Percentiles rank a stretch among this genome's conserved stretches.
phyloP scores from a whole-genome alignment of 2,329 filamentous ascomycete genomes.

The Exophiala aquamarina region DNA sequence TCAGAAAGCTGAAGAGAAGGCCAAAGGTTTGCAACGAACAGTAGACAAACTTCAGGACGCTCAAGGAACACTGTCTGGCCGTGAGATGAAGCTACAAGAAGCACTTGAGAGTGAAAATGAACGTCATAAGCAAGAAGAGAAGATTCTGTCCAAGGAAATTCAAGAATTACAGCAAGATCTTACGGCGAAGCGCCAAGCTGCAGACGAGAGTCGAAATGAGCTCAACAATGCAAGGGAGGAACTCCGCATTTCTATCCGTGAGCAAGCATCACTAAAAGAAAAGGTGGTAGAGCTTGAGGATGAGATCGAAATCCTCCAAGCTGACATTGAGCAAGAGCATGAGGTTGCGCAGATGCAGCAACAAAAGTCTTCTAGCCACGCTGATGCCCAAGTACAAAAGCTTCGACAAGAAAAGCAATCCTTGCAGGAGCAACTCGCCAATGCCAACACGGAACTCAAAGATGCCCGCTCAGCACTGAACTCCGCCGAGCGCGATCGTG shows the following conservation, averaged over 20 bases:
- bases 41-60: slow-evolving; percentile 69
- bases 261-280: slow-evolving; percentile 62
- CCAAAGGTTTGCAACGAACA: slow-evolving; percentile 65
- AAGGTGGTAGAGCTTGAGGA: slow-evolving; percentile 70
- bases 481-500: slow-evolving; percentile 64
- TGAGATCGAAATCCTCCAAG: slow-evolving; percentile 72
- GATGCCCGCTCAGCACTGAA: slow-evolving; percentile 57
- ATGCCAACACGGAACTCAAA: slow-evolving; percentile 60
- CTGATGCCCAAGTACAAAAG: slow-evolving; percentile 58
- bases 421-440: slow-evolving; percentile 63
- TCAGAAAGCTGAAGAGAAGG: slow-evolving; percentile 66
- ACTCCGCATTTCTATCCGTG: slow-evolving; percentile 65
- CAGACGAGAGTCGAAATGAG: slow-evolving; percentile 67
- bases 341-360: slow-evolving; percentile 60
- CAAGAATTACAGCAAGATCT: slow-evolving; percentile 72
- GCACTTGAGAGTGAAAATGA: slow-evolving; percentile 70
- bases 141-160: slow-evolving; percentile 69
- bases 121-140: slow-evolving; percentile 71
- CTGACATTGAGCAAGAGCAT: slow-evolving; percentile 63
- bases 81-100: slow-evolving; percentile 67
- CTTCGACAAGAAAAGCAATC: slow-evolving; percentile 61
- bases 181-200: slow-evolving; percentile 62
- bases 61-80: slow-evolving; percentile 66
- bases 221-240: slow-evolving; percentile 67
- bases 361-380: slow-evolving; percentile 58